Conservation (phyloP, 2,329 filamentous ascomycete species). For the Acarospora socialis region DNA sequence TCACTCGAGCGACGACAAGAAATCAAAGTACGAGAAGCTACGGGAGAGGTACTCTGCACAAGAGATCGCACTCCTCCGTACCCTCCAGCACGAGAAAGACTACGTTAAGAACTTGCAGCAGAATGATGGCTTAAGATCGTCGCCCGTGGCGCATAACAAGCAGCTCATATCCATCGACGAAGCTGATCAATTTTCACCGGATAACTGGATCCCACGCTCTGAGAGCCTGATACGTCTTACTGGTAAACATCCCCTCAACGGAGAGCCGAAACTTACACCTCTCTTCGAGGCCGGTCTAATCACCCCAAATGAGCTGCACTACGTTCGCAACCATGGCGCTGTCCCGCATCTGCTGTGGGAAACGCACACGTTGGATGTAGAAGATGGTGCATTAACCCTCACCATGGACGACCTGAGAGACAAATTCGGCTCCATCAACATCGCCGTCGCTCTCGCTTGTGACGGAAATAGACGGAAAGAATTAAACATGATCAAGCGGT, state of each 20-base stretch:
- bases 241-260: constrained; percentile 40
- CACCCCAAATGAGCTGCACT: constrained; percentile 38
- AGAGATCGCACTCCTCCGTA: constrained; percentile 29
- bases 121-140: constrained; percentile 29
- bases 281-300: constrained; percentile 35
- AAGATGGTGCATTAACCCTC: constrained; percentile 24
- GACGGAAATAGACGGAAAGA: constrained; percentile 39
- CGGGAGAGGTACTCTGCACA: constrained; percentile 26
- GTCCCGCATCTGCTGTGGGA: constrained; percentile 39
- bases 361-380: constrained; percentile 33
- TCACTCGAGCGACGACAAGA: constrained; percentile 13
- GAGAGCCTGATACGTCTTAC: constrained; percentile 35
- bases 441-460: constrained; percentile 35
- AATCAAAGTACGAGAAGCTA: constrained; percentile 20
- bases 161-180: constrained; percentile 30
- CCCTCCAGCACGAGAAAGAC: constrained; percentile 31
- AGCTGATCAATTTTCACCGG: constrained; percentile 36
- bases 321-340: constrained; percentile 40
- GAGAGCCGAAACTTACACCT: constrained; percentile 29
- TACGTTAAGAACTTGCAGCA: constrained; percentile 27
- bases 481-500: constrained; percentile 35
- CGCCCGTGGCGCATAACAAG: constrained; percentile 22
- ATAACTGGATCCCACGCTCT: constrained; percentile 40
- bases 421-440: constrained; percentile 33
- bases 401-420: constrained; percentile 32